Conservation (phyloP, 1,139 yeast genomes). For the Oligophagozyma castellii region DNA sequence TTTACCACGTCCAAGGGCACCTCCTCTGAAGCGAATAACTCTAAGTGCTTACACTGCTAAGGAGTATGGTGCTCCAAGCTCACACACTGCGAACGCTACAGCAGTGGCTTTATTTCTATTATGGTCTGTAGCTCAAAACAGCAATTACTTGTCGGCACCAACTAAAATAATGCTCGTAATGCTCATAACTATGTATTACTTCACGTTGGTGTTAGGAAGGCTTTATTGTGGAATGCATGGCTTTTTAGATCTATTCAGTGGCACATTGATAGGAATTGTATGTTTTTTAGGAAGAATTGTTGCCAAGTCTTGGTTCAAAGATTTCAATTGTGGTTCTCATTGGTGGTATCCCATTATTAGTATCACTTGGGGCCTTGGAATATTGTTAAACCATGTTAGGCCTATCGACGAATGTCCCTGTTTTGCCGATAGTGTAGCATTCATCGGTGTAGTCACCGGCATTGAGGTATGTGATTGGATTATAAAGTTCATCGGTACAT, state of each 20-base stretch:
- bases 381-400: conserved; percentile 60
- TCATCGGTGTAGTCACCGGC: conserved; percentile 79
- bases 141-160: neutral
- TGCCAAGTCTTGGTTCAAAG: conserved; percentile 8
- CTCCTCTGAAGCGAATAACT: conserved; percentile 83
- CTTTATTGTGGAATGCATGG: conserved; percentile 98
- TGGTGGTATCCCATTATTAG: conserved; percentile 29
- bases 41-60: conserved; percentile 79
- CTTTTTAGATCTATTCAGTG: conserved; percentile 56
- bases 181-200: conserved; percentile 35
- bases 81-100: conserved; percentile 89
- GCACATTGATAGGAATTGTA: conserved; percentile 46
- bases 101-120: conserved; percentile 38
- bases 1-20: conserved; percentile 83
- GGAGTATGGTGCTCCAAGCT: conserved; percentile 92
- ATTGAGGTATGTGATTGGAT: conserved; percentile 26
- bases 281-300: conserved; percentile 32
- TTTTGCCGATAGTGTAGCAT: conserved; percentile 90
- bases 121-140: conserved; percentile 5
- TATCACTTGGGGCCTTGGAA: conserved; percentile 31
- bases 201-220: conserved; percentile 64
- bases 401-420: conserved; percentile 96
- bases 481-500: conserved; percentile 4
- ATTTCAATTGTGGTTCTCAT: conserved; percentile 16
- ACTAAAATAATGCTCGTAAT: conserved; percentile 6